A percentile compares a stretch with the other conserved stretches of the same genome.
phyloP scores from a whole-genome alignment of 805 yeast genomes.

The Kuraishia piskuri region DNA sequence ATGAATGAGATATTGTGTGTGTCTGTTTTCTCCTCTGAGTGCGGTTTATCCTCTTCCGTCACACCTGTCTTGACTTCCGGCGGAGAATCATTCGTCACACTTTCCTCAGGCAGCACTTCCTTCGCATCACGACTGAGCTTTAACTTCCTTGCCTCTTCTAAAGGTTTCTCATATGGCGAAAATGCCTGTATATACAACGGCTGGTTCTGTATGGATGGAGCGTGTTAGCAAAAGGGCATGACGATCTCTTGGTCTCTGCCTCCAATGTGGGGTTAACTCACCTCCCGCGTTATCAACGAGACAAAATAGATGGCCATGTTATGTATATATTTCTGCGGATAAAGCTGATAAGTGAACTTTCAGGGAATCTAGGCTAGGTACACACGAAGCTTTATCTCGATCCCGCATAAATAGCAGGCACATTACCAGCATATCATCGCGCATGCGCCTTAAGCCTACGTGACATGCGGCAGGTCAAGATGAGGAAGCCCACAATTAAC shows the following conservation, averaged over 20 bases:
- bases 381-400: no score
- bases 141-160: constrained; percentile 1
- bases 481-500: no score
- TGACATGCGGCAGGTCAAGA: no score
- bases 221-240: constrained; percentile 5
- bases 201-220: constrained; percentile 24
- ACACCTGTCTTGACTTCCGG: constrained; percentile 3
- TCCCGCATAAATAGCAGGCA: no score
- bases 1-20: constrained; percentile 10
- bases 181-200: constrained; percentile 57
- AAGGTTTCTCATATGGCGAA: constrained; percentile 19
- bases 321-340: not conserved
- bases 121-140: not conserved
- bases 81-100: not conserved
- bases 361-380: not conserved
- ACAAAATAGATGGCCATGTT: constrained; percentile 38
- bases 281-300: constrained; percentile 48
- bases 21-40: constrained; percentile 1
- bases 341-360: not conserved
- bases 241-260: not conserved
- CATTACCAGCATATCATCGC: no score
- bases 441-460: no score
- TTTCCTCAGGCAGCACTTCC: not conserved
- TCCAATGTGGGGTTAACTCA: constrained; percentile 10
- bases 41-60: constrained; percentile 5